Evolutionary conservation across 805 yeast genomes (phyloP).

Genomic region (Schwanniomyces vanrijiae): DNA sequence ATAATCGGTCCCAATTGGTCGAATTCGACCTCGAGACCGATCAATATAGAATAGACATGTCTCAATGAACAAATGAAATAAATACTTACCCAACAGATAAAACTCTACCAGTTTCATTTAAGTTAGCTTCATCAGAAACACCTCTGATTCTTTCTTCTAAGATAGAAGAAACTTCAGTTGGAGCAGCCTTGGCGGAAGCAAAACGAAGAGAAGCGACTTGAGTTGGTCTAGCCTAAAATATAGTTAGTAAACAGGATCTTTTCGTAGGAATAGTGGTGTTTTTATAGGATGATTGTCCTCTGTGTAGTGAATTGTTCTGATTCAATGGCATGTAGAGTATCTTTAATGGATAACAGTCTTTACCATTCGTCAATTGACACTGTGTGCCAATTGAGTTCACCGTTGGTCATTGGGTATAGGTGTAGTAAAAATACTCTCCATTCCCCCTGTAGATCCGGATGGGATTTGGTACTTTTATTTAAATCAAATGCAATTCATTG

Average conservation of each 20-base stretch:
- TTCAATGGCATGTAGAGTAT: neutral
- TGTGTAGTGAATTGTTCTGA: neutral
- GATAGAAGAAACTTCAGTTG: conserved; percentile 98
- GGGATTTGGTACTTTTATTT: neutral
- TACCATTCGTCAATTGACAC: neutral
- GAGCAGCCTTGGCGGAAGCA: conserved; percentile 96
- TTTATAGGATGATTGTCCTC: neutral
- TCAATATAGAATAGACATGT: neutral
- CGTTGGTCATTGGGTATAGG: neutral
- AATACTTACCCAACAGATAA: conserved; percentile 87
- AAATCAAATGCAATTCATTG: neutral
- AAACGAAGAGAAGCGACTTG: conserved; percentile 68
- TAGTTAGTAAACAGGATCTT: conserved; percentile 26
- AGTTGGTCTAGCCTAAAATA: conserved; percentile 67
- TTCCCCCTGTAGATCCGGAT: neutral
- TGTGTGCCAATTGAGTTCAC: neutral
- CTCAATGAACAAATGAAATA: neutral
- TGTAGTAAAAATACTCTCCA: neutral
- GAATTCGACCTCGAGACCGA: conserved; percentile 2
- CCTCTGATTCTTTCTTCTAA: conserved; percentile 99
- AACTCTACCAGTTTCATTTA: conserved; percentile 99
- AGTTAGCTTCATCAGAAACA: conserved; percentile 94
- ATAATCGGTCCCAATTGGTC: conserved; percentile 1
- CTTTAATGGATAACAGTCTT: neutral
- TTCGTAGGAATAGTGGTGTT: neutral